Evolutionary conservation across 164 flowering plant genomes (phyloP).

Genomic region (Nymphaea colorata): DNA sequence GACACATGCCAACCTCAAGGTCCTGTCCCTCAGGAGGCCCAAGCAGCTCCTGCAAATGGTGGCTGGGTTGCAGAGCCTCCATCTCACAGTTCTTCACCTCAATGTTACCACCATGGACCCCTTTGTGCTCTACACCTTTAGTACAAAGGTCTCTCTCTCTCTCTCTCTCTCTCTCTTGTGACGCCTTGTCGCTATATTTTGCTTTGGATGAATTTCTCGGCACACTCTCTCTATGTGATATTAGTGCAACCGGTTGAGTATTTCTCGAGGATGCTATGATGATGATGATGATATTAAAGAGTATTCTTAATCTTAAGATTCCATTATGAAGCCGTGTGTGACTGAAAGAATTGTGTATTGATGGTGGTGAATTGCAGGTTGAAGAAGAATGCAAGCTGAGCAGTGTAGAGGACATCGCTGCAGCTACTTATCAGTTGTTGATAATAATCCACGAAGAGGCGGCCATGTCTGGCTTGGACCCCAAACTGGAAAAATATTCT

Average conservation of each 20-base stretch:
- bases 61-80: slow-evolving; percentile 45
- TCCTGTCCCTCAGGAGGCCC: slow-evolving; percentile 36
- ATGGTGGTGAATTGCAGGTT: slow-evolving; percentile 34
- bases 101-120: slow-evolving; percentile 64
- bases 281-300: too few relatives aligned
- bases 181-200: too few relatives aligned
- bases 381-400: slow-evolving; percentile 73
- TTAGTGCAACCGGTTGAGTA: too few relatives aligned
- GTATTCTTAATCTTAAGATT: too few relatives aligned
- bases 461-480: slow-evolving; percentile 7
- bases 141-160: slow-evolving; percentile 54
- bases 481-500: background rate
- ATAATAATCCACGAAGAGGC: slow-evolving; percentile 4
- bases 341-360: too few relatives aligned
- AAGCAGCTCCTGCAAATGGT: slow-evolving; percentile 52
- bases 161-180: background rate
- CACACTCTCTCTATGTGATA: too few relatives aligned
- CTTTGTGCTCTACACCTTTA: slow-evolving; percentile 65
- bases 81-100: slow-evolving; percentile 69
- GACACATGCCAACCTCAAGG: slow-evolving; percentile 67
- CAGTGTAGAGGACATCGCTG: slow-evolving; percentile 77
- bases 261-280: too few relatives aligned
- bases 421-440: slow-evolving; percentile 74
- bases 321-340: too few relatives aligned
- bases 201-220: too few relatives aligned